Evolutionary conservation across 371 early-diverging fungal species (phyloP).

Genomic region (Zychaea mexicana): DNA sequence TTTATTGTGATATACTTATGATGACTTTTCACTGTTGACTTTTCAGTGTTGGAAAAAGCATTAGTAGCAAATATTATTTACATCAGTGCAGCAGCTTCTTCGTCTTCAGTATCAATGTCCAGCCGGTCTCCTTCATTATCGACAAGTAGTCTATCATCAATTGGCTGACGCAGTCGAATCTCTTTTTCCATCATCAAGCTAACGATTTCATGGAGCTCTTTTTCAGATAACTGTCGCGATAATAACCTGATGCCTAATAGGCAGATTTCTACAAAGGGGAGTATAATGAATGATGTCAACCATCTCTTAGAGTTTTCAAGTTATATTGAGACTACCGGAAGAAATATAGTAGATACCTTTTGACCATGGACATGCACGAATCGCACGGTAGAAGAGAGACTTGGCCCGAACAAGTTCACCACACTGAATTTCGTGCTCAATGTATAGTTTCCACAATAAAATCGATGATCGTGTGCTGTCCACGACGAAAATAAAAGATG

Average conservation of each 20-base stretch:
- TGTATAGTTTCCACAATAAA: conserved; percentile 63
- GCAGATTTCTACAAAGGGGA: conserved; percentile 47
- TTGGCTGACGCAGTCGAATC: conserved; percentile 46
- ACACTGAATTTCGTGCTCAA: conserved; percentile 57
- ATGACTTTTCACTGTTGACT: too few relatives aligned
- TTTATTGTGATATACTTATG: too few relatives aligned
- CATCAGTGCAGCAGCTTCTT: neutral
- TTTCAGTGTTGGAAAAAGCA: too few relatives aligned
- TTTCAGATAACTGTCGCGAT: conserved; percentile 35
- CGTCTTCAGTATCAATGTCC: neutral
- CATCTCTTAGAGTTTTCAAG: too few relatives aligned
- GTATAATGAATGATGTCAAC: neutral
- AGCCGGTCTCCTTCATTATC: neutral
- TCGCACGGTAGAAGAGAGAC: conserved; percentile 56
- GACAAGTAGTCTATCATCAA: conserved; percentile 5
- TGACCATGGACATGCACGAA: conserved; percentile 74
- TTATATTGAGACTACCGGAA: neutral
- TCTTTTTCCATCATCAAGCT: conserved; percentile 72
- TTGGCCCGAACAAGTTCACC: conserved; percentile 44
- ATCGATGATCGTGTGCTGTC: conserved; percentile 50
- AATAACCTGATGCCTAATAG: conserved; percentile 53
- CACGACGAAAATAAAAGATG: too few relatives aligned
- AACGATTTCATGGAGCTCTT: conserved; percentile 56
- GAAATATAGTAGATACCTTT: conserved; percentile 49
- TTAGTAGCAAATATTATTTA: neutral